A percentile compares a stretch with the other conserved stretches of the same genome.
These are phyloP conservation scores for Chenopodium berlandieri DNA, from an alignment of 148 eudicot genomes.

Conservation along the genomic window DNA sequence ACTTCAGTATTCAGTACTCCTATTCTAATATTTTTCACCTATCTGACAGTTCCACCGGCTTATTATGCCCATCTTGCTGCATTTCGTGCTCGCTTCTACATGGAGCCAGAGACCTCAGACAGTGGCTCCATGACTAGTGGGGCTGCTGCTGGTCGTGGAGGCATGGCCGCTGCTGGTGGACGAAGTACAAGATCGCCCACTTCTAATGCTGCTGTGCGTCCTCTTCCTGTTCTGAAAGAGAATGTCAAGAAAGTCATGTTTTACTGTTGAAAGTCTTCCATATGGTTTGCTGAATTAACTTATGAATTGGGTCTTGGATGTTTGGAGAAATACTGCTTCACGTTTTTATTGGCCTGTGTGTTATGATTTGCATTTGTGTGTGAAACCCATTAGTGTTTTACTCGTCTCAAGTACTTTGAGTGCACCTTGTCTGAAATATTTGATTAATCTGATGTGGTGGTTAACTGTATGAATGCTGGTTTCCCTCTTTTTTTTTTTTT, in stretches of 20 bases:
- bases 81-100: constrained; percentile 69
- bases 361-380: not conserved
- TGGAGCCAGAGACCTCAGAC: constrained; percentile 69
- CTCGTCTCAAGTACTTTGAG: not conserved
- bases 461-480: too few relatives aligned
- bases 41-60: constrained; percentile 62
- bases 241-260: constrained; percentile 72
- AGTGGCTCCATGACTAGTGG: constrained; percentile 60
- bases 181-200: constrained; percentile 46
- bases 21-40: not conserved
- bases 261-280: constrained; percentile 37
- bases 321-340: not conserved
- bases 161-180: constrained; percentile 33
- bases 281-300: not conserved
- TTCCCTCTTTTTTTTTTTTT: too few relatives aligned
- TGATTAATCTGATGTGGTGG: too few relatives aligned
- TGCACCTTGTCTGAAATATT: too few relatives aligned
- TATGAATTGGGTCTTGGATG: not conserved
- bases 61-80: constrained; percentile 83
- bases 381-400: not conserved
- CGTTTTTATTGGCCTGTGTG: not conserved
- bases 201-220: constrained; percentile 56
- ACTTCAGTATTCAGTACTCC: too few relatives aligned
- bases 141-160: constrained; percentile 44
- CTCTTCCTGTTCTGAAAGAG: constrained; percentile 68